These are phyloP conservation scores for Phialemoniopsis sp. DNA, from an alignment of 2,329 filamentous ascomycete genomes.

Conservation along the genomic window DNA sequence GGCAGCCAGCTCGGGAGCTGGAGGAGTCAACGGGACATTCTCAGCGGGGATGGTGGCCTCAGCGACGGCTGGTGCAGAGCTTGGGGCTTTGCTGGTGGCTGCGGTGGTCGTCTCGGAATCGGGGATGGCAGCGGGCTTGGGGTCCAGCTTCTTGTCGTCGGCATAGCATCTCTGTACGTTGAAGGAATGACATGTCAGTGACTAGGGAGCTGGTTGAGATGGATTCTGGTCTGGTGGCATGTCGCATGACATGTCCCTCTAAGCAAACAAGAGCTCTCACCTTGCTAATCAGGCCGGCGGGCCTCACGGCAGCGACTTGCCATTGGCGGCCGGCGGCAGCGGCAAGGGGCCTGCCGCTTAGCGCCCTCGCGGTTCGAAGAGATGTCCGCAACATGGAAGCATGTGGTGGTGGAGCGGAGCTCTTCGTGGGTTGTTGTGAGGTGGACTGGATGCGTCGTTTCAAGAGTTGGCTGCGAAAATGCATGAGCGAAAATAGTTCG, in stretches of 20 bases:
- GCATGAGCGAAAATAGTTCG: not conserved
- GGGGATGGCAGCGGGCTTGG: slow-evolving; percentile 48
- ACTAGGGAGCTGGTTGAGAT: slow-evolving; percentile 12
- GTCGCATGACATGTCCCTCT: no score
- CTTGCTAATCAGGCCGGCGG: slow-evolving; percentile 29
- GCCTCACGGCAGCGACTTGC: slow-evolving; percentile 38
- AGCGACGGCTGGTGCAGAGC: slow-evolving; percentile 19
- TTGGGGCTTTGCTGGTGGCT: slow-evolving; percentile 35
- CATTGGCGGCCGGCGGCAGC: slow-evolving; percentile 55
- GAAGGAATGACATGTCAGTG: slow-evolving; percentile 9
- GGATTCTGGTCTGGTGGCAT: slow-evolving; percentile 5
- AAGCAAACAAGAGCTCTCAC: slow-evolving; percentile 20
- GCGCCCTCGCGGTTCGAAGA: slow-evolving; percentile 59
- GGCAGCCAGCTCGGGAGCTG: slow-evolving; percentile 19
- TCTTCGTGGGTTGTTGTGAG: slow-evolving; percentile 18
- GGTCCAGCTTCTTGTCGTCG: slow-evolving; percentile 45
- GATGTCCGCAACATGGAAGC: slow-evolving; percentile 67
- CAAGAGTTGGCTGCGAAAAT: slow-evolving; percentile 6
- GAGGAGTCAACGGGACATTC: slow-evolving; percentile 34
- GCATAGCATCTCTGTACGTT: slow-evolving; percentile 51
- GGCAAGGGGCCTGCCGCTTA: slow-evolving; percentile 50
- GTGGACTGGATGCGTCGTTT: slow-evolving; percentile 10
- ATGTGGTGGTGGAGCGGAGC: slow-evolving; percentile 36
- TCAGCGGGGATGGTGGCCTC: slow-evolving; percentile 30
- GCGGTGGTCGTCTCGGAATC: slow-evolving; percentile 47